Evolutionary conservation across 352 stramenopile genomes (phyloP), one percentile per base, ranked within the genome.

Genomic region (Pythium plurisporium): DNA sequence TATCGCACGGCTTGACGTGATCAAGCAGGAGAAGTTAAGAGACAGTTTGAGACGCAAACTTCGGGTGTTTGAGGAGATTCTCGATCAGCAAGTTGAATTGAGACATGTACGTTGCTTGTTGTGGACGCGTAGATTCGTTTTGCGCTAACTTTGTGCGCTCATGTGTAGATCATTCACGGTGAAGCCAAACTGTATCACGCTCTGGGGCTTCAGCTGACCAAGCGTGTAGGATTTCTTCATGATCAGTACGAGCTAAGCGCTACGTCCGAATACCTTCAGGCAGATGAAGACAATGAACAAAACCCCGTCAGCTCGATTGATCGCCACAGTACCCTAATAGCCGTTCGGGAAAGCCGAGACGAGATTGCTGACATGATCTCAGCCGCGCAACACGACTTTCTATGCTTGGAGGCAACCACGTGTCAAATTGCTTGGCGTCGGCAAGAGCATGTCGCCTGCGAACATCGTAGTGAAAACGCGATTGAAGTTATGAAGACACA

Each of bases 1-100:
- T 1, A 76, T 79, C n/a, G 64, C 70, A 10, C 54, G 70, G 11
- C 43, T 79, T 20, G 64, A 79, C 44, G 51, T 56, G 48, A 74
- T 76, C 59, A 79, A 72, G 33, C 70, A 79, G 42, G 46, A 66
- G 22, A 79, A 76, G 42, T 50, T 40, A 38, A 50, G 41, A 30
- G 58, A 72, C 31, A 29, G 27, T 0, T 36, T 79, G 4, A 30
- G 31, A 23, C 57, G 64, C 0, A 75, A 73, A 17, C 40, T 71
- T 17, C 40, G 27, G 1, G 62, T 70, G 1, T 67, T 72, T 9
- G 70, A 79, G 36, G 43, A 44, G 15, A 72, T 76, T 4, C 42
- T 51, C 1, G 27, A 61, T n/a, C 57, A 74, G n/a, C 67, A 76
- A 50, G 25, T 23, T 4, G 67, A 73, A 29, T 70, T 72, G 3